These are phyloP conservation scores for Tolypocladium tundrense DNA, from an alignment of 2,329 filamentous ascomycete genomes.

Conservation along the genomic window DNA sequence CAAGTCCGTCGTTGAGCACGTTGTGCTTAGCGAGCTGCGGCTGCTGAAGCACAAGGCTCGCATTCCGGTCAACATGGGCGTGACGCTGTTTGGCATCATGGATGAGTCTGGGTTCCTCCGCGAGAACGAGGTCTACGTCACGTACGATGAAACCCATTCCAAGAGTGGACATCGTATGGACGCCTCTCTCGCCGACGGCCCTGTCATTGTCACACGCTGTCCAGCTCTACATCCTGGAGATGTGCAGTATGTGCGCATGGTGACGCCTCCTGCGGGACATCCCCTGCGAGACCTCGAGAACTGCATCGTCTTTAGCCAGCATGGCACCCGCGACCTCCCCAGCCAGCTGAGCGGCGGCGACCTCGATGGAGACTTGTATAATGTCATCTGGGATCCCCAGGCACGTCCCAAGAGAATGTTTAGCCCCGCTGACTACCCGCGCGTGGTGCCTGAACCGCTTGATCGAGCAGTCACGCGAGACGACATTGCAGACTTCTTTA, in stretches of 20 bases:
- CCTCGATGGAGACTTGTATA: slow-evolving; percentile 74
- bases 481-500: slow-evolving; percentile 73
- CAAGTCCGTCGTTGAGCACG: slow-evolving; percentile 57
- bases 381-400: slow-evolving; percentile 60
- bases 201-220: slow-evolving; percentile 61
- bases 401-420: slow-evolving; percentile 33
- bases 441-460: slow-evolving; percentile 46
- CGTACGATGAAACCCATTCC: slow-evolving; percentile 32
- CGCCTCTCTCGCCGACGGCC: slow-evolving; percentile 21
- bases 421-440: slow-evolving; percentile 60
- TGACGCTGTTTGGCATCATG: slow-evolving; percentile 75
- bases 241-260: slow-evolving; percentile 54
- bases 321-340: slow-evolving; percentile 62
- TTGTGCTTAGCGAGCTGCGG: slow-evolving; percentile 59
- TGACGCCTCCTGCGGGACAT: slow-evolving; percentile 48
- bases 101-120: slow-evolving; percentile 64
- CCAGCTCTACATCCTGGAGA: slow-evolving; percentile 78
- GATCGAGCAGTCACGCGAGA: slow-evolving; percentile 43
- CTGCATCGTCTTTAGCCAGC: slow-evolving; percentile 68
- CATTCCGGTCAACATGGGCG: slow-evolving; percentile 59
- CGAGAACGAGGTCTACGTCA: slow-evolving; percentile 60
- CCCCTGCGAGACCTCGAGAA: slow-evolving; percentile 55
- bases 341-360: slow-evolving; percentile 74
- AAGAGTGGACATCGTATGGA: slow-evolving; percentile 15
- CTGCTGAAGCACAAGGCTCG: slow-evolving; percentile 69